Conservation (phyloP, 2,329 filamentous ascomycete species). For the Pestalotiopsis sp. region DNA sequence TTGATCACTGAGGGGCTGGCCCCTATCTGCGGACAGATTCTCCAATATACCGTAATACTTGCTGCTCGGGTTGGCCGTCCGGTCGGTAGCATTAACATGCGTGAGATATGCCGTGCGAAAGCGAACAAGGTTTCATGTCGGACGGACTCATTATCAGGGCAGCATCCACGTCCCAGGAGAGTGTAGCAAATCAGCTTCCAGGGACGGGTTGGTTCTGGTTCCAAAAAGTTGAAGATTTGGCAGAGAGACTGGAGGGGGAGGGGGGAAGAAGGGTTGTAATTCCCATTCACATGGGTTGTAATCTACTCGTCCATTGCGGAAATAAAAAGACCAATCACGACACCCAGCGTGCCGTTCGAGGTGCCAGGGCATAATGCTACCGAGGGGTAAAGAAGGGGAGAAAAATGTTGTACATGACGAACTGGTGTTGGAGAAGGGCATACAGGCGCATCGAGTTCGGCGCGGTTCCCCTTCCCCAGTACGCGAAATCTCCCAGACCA, state of each 20-base stretch:
- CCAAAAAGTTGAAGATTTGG: not conserved
- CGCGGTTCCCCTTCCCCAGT: not conserved
- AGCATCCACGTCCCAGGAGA: not conserved
- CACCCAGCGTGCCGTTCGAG: not conserved
- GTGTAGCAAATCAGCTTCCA: not conserved
- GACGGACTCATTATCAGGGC: not conserved
- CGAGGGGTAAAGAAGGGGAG: not conserved
- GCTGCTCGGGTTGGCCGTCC: not conserved
- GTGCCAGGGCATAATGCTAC: not conserved
- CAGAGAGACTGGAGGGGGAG: not conserved
- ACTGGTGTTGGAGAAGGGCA: not conserved
- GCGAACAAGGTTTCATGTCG: slow-evolving; percentile 3
- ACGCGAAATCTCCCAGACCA: not conserved
- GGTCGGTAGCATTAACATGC: not conserved
- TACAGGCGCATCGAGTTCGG: not conserved
- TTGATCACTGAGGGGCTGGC: not conserved
- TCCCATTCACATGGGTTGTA: not conserved
- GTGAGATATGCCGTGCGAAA: not conserved
- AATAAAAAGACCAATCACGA: not conserved
- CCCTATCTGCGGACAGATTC: not conserved
- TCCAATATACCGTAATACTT: not conserved
- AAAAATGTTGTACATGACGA: not conserved
- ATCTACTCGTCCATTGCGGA: not conserved
- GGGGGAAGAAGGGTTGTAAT: not conserved
- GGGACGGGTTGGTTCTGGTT: not conserved